A percentile compares a stretch with the other conserved stretches of the same genome.
Evolutionary conservation across 2,329 filamentous ascomycete genomes (phyloP).

Genomic region (Neophaeococcomyces aloes): DNA sequence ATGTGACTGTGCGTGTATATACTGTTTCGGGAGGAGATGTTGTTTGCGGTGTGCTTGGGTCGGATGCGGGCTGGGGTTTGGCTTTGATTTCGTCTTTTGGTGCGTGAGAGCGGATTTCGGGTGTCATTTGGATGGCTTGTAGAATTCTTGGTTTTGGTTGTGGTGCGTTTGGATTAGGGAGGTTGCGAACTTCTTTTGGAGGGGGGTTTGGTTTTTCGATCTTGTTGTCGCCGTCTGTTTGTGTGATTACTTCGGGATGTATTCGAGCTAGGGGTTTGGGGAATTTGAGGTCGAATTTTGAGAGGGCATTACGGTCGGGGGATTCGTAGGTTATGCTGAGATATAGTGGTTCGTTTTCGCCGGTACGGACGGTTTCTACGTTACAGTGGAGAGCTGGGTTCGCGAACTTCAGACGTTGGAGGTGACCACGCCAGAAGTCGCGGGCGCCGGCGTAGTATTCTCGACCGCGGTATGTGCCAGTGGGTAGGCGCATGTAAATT

Average conservation of each 20-base stretch:
- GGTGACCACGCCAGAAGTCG: slow-evolving; percentile 76
- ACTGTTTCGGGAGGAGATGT: slow-evolving; percentile 22
- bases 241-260: too few species aligned
- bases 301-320: slow-evolving; percentile 35
- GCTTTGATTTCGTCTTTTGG: slow-evolving; percentile 5
- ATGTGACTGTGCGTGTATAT: slow-evolving; percentile 26
- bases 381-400: slow-evolving; percentile 80
- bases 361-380: slow-evolving; percentile 52
- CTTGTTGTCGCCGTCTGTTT: too few species aligned
- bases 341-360: slow-evolving; percentile 33
- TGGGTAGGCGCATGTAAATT: slow-evolving; percentile 25
- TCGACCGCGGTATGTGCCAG: slow-evolving; percentile 28
- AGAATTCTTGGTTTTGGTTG: neutral
- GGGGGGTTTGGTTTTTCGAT: neutral
- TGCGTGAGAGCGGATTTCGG: slow-evolving; percentile 2
- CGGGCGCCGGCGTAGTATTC: slow-evolving; percentile 44
- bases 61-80: slow-evolving; percentile 9
- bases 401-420: slow-evolving; percentile 85
- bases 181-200: slow-evolving; percentile 1
- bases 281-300: slow-evolving; percentile 14
- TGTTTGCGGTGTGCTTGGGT: slow-evolving; percentile 15
- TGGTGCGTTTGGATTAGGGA: neutral
- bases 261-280: too few species aligned
- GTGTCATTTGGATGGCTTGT: slow-evolving; percentile 1
- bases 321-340: slow-evolving; percentile 21